Evolutionary conservation across 495 filamentous ascomycete species (phyloP).

Genomic region (Penicillium cinerascens): DNA sequence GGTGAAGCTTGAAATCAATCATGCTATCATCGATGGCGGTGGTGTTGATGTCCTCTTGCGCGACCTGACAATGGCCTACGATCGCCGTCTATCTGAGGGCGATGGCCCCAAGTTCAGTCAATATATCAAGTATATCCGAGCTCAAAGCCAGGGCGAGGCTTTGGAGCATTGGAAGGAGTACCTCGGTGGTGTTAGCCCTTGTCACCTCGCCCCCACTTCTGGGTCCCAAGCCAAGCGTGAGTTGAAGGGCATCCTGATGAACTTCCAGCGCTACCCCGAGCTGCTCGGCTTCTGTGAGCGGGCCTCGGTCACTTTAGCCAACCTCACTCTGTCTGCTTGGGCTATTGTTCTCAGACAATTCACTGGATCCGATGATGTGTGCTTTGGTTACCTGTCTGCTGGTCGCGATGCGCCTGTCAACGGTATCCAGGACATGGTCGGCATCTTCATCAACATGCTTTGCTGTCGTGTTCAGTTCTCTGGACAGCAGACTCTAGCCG

Average conservation of each 20-base stretch:
- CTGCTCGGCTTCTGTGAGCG: conserved; percentile 45
- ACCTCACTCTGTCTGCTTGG: conserved; percentile 54
- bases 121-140: conserved; percentile 50
- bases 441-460: conserved; percentile 56
- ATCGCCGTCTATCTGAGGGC: conserved; percentile 31
- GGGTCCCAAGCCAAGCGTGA: conserved; percentile 14
- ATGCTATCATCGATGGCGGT: conserved; percentile 49
- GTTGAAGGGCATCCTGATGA: conserved; percentile 30
- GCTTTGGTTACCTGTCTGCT: conserved; percentile 54
- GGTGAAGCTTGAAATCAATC: conserved; percentile 56
- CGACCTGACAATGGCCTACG: conserved; percentile 45
- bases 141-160: conserved; percentile 32
- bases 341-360: conserved; percentile 51
- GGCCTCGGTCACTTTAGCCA: conserved; percentile 49
- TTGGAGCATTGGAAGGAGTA: conserved; percentile 48
- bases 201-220: conserved; percentile 15
- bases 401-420: conserved; percentile 47
- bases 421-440: conserved; percentile 52
- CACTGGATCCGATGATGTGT: conserved; percentile 52
- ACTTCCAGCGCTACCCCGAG: conserved; percentile 38
- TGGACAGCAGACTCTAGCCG: conserved; percentile 29
- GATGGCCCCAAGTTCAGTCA: conserved; percentile 53
- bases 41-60: conserved; percentile 39
- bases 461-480: conserved; percentile 49
- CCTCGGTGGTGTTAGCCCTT: conserved; percentile 24